Evolutionary conservation across 768 basidiomycete species (phyloP).

Genomic region (Fibroporia radiculosa): DNA sequence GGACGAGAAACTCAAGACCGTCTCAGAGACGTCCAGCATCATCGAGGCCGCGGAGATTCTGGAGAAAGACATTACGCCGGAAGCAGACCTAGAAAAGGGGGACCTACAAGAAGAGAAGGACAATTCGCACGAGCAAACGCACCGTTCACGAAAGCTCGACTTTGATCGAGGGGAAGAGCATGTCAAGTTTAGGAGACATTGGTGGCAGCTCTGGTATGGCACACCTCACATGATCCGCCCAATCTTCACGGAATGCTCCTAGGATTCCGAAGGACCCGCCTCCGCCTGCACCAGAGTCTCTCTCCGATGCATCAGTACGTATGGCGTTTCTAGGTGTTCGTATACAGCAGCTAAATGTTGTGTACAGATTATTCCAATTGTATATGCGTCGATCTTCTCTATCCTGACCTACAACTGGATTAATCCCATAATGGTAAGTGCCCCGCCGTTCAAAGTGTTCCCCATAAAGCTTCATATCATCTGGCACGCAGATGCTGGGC

Average conservation of each 20-base stretch:
- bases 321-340: background rate
- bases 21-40: background rate
- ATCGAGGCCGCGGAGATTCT: slow-evolving; percentile 6
- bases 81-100: slow-evolving; percentile 4
- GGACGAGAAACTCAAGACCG: background rate
- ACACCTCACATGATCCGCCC: background rate
- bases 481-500: slow-evolving; percentile 38
- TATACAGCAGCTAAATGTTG: background rate
- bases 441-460: background rate
- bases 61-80: slow-evolving; percentile 13
- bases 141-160: slow-evolving; percentile 12
- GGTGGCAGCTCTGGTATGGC: slow-evolving; percentile 50
- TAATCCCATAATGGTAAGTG: slow-evolving; percentile 43
- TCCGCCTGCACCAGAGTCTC: slow-evolving; percentile 42
- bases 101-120: background rate
- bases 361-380: slow-evolving; percentile 47
- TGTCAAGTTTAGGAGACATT: slow-evolving; percentile 34
- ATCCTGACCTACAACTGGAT: slow-evolving; percentile 63
- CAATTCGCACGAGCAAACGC: background rate
- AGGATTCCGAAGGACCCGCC: slow-evolving; percentile 58
- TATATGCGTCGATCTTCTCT: slow-evolving; percentile 48
- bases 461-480: background rate
- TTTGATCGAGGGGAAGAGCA: slow-evolving; percentile 23
- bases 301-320: slow-evolving; percentile 48
- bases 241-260: background rate